Conservation (phyloP, 805 yeast genomes). For the Saturnispora saitoi region DNA sequence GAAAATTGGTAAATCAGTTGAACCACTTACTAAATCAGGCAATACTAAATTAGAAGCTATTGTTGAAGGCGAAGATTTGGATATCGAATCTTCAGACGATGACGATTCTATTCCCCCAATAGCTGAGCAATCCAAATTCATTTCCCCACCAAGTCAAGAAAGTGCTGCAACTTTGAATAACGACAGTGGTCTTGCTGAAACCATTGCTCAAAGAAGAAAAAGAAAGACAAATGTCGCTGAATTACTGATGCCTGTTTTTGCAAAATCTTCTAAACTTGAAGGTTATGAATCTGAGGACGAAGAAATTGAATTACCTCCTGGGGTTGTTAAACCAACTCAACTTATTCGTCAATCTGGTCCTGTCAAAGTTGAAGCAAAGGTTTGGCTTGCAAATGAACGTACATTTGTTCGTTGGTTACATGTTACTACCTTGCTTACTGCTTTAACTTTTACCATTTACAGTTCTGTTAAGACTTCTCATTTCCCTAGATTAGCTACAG, state of each 20-base stretch:
- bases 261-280: slow-evolving; percentile 27
- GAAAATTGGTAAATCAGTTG: slow-evolving; percentile 36
- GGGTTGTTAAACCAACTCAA: slow-evolving; percentile 73
- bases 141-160: neutral
- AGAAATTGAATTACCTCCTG: slow-evolving; percentile 79
- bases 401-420: slow-evolving; percentile 94
- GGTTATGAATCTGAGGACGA: slow-evolving; percentile 72
- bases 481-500: slow-evolving; percentile 53
- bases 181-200: slow-evolving; percentile 3
- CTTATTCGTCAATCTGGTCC: slow-evolving; percentile 87
- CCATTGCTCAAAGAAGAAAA: slow-evolving; percentile 13
- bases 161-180: neutral
- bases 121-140: slow-evolving; percentile 1
- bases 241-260: slow-evolving; percentile 26
- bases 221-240: slow-evolving; percentile 17
- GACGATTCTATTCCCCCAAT: slow-evolving; percentile 36
- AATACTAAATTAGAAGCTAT: slow-evolving; percentile 27
- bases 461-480: slow-evolving; percentile 63
- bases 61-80: slow-evolving; percentile 30
- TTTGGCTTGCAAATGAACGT: slow-evolving; percentile 97
- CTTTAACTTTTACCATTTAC: slow-evolving; percentile 74
- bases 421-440: slow-evolving; percentile 75
- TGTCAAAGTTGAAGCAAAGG: slow-evolving; percentile 91
- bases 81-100: slow-evolving; percentile 45
- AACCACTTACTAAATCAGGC: slow-evolving; percentile 18